phyloP scores from a whole-genome alignment of 2,329 filamentous ascomycete genomes.

The Calonectria henricotiae region DNA sequence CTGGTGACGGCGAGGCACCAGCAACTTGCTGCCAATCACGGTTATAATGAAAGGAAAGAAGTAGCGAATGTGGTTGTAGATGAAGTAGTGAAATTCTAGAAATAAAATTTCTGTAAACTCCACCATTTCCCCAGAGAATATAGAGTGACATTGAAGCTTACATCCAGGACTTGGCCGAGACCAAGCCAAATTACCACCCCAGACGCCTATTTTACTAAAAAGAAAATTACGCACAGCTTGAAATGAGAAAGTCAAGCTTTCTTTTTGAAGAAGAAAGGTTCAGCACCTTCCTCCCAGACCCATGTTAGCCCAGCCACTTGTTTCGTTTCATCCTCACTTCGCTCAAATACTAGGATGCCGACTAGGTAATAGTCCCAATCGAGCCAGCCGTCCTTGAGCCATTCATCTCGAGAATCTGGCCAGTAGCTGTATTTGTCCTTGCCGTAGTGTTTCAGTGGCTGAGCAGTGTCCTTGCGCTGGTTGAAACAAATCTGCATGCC shows the following conservation, averaged over 20 bases:
- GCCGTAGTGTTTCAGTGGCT: slow-evolving; percentile 1
- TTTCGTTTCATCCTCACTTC: neutral
- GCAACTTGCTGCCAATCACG: slow-evolving; percentile 17
- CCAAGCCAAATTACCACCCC: neutral
- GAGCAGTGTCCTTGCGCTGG: neutral
- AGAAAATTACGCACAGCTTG: neutral
- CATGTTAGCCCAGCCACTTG: neutral
- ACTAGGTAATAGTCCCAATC: slow-evolving; percentile 20
- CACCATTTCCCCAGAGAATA: neutral
- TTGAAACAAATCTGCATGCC: slow-evolving; percentile 8
- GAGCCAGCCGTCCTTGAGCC: slow-evolving; percentile 3
- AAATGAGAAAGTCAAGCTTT: neutral
- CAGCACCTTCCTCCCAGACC: slow-evolving; percentile 17
- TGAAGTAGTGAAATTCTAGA: neutral
- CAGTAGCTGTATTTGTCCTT: slow-evolving; percentile 16
- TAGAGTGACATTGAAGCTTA: neutral
- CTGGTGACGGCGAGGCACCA: neutral
- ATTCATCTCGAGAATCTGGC: slow-evolving; percentile 12
- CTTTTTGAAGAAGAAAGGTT: neutral
- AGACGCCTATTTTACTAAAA: neutral
- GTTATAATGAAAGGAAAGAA: neutral
- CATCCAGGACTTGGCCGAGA: neutral
- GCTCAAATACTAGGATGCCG: neutral
- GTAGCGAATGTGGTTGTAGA: neutral
- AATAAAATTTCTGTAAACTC: too few species aligned